A percentile compares a stretch with the other conserved stretches of the same genome.
These are phyloP conservation scores for Boletus rex-veris DNA, from an alignment of 768 basidiomycete genomes.

Conservation along the genomic window DNA sequence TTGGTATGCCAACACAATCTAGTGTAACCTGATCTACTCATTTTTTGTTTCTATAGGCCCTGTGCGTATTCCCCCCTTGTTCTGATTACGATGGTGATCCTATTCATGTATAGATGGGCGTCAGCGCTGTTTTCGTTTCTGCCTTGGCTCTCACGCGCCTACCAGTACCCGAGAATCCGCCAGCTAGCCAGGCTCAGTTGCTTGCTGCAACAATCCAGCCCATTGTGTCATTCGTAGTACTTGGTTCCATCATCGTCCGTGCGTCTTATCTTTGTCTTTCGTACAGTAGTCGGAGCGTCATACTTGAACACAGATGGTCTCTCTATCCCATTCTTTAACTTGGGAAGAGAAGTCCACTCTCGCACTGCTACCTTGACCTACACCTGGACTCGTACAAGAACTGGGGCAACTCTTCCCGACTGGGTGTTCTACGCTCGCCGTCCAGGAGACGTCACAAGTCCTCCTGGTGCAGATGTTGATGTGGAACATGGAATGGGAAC, in stretches of 20 bases:
- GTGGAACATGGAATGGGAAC: slow-evolving; percentile 20
- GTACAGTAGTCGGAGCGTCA: background rate
- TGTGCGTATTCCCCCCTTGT: slow-evolving; percentile 34
- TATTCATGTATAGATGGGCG: slow-evolving; percentile 67
- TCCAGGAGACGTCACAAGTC: slow-evolving; percentile 1
- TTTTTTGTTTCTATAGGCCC: slow-evolving; percentile 39
- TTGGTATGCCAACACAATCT: slow-evolving; percentile 46
- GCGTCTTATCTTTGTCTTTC: slow-evolving; percentile 26
- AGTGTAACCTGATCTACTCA: background rate
- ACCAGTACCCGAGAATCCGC: slow-evolving; percentile 54
- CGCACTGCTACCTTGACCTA: slow-evolving; percentile 45
- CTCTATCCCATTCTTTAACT: slow-evolving; percentile 65
- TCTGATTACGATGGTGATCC: background rate
- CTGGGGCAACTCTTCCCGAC: slow-evolving; percentile 36
- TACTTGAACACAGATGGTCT: slow-evolving; percentile 49
- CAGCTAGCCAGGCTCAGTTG: slow-evolving; percentile 64
- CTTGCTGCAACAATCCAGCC: slow-evolving; percentile 75
- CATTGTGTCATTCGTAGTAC: slow-evolving; percentile 83
- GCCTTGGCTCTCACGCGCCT: slow-evolving; percentile 65
- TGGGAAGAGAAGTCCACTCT: slow-evolving; percentile 45
- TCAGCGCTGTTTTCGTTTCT: slow-evolving; percentile 86
- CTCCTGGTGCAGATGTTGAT: slow-evolving; percentile 3
- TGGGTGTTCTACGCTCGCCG: slow-evolving; percentile 42
- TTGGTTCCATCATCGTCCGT: slow-evolving; percentile 84
- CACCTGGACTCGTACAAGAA: slow-evolving; percentile 39